These are phyloP conservation scores for Rhynchospora pubera DNA, from an alignment of 176 grass and related monocot genomes.

Conservation along the genomic window DNA sequence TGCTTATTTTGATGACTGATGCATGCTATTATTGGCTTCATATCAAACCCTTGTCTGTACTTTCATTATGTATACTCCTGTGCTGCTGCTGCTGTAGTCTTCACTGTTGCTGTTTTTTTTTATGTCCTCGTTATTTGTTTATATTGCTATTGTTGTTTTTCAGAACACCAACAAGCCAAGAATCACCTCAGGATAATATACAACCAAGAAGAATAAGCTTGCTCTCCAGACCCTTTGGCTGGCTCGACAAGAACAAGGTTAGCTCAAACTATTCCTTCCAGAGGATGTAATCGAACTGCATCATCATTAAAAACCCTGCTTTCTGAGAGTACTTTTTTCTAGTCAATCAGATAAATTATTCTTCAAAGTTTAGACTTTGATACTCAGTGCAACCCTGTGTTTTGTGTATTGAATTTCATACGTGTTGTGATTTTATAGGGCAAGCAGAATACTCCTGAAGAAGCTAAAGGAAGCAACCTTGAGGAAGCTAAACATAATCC, in stretches of 20 bases:
- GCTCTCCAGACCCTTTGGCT: constrained; percentile 64
- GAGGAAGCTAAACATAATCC: constrained; percentile 6
- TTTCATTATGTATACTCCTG: background rate
- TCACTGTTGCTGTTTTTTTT: background rate
- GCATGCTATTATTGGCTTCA: background rate
- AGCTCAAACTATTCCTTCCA: background rate
- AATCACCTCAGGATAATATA: constrained; percentile 56
- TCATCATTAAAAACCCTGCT: background rate
- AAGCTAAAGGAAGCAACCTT: too few relatives aligned
- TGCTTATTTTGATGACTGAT: background rate
- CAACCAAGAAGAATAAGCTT: constrained; percentile 95
- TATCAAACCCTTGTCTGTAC: background rate
- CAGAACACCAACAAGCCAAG: constrained; percentile 67
- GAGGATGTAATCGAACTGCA: background rate
- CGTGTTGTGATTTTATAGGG: constrained; percentile 16
- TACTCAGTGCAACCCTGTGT: background rate
- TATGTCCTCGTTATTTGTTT: background rate
- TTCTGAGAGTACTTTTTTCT: background rate
- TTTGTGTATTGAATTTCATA: background rate
- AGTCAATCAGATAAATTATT: constrained; percentile 2
- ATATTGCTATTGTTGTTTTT: background rate
- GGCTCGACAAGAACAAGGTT: constrained; percentile 97
- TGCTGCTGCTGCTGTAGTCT: background rate
- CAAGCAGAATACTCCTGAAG: constrained; percentile 38
- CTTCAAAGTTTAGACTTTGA: background rate